Conservation (phyloP, 345 rosid species). For the Iberis pinnata region DNA sequence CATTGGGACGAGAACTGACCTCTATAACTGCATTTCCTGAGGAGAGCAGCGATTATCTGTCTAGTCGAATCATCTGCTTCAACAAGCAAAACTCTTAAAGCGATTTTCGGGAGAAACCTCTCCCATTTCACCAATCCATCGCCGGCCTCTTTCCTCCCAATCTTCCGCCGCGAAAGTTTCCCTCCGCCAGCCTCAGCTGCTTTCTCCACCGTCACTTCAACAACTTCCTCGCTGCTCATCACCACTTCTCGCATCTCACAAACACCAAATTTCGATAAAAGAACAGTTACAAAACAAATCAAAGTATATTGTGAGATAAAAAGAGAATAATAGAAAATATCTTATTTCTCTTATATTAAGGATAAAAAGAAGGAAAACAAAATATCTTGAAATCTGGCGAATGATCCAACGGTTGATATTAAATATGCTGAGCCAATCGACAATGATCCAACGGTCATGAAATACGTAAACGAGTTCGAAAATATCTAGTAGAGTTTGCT, state of each 20-base stretch:
- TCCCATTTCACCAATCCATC: slow-evolving; percentile 57
- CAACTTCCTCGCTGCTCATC: slow-evolving; percentile 31
- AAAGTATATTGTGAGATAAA: slow-evolving; percentile 3
- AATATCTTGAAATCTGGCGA: slow-evolving; percentile 35
- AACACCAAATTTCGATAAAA: slow-evolving; percentile 1
- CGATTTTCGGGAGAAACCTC: slow-evolving; percentile 58
- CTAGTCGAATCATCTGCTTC: slow-evolving; percentile 96
- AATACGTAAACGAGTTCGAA: not conserved
- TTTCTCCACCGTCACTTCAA: slow-evolving; percentile 25
- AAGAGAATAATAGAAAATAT: not conserved
- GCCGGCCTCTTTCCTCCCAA: slow-evolving; percentile 24
- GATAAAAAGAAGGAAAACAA: slow-evolving; percentile 2
- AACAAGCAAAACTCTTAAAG: slow-evolving; percentile 64
- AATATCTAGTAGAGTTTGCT: slow-evolving; percentile 39
- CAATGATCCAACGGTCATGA: slow-evolving; percentile 30
- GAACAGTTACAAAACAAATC: slow-evolving; percentile 12
- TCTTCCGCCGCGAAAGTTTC: slow-evolving; percentile 24
- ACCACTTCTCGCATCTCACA: slow-evolving; percentile 35
- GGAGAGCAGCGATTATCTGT: slow-evolving; percentile 78
- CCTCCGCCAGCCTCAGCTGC: slow-evolving; percentile 16
- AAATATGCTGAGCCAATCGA: slow-evolving; percentile 2
- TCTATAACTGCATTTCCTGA: slow-evolving; percentile 74
- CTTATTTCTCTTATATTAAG: not conserved
- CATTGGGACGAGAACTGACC: slow-evolving; percentile 56
- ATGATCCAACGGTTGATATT: slow-evolving; percentile 32